Percentiles rank a stretch among this genome's conserved stretches.
Conservation (phyloP, 2,329 filamentous ascomycete genomes). For the Aureobasidium sp. region DNA sequence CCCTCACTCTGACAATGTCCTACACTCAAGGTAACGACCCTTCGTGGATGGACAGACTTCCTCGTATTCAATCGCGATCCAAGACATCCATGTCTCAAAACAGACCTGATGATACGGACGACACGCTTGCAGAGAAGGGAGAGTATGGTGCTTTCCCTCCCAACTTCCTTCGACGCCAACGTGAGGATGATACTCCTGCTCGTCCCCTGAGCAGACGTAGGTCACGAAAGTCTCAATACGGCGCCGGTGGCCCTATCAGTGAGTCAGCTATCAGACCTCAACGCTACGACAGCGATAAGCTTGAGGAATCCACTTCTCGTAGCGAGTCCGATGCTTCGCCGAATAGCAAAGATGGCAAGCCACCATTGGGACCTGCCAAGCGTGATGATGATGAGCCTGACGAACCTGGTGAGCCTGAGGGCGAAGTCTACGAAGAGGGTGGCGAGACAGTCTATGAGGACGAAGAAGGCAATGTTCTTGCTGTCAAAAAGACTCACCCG, state of each 20-base stretch:
- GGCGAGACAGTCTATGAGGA: slow-evolving; percentile 75
- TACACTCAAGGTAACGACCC: slow-evolving; percentile 87
- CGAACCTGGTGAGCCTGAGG: slow-evolving; percentile 26
- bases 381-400: slow-evolving; percentile 22
- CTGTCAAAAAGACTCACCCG: slow-evolving; percentile 47
- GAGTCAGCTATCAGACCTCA: slow-evolving; percentile 80
- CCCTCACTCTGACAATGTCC: slow-evolving; percentile 86
- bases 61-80: slow-evolving; percentile 73
- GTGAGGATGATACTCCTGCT: slow-evolving; percentile 62
- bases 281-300: background rate
- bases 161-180: slow-evolving; percentile 73
- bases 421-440: slow-evolving; percentile 77
- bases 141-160: slow-evolving; percentile 63
- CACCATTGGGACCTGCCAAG: slow-evolving; percentile 30
- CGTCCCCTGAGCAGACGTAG: slow-evolving; percentile 61
- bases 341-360: slow-evolving; percentile 15
- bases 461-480: slow-evolving; percentile 76
- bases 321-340: slow-evolving; percentile 27
- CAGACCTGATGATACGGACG: slow-evolving; percentile 57
- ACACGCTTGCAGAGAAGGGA: slow-evolving; percentile 50
- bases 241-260: slow-evolving; percentile 78
- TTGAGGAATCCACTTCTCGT: slow-evolving; percentile 25
- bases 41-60: slow-evolving; percentile 90
- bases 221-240: slow-evolving; percentile 55
- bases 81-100: slow-evolving; percentile 65